Base-by-base conservation (phyloP, 495 filamentous ascomycete genomes). In the Annulohypoxylon maeteangense region DNA sequence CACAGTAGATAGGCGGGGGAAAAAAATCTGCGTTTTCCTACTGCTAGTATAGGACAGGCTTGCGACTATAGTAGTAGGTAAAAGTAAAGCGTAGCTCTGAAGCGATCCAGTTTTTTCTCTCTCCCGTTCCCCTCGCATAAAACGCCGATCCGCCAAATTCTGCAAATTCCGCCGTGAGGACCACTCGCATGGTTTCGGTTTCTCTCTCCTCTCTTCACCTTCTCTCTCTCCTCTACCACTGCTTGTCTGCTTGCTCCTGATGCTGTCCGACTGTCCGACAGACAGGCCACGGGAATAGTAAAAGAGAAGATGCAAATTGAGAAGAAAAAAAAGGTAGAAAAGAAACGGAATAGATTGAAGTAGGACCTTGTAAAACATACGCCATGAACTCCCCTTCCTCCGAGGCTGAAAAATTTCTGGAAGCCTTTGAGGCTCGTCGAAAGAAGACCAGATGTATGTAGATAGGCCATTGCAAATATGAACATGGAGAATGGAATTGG, bases 141-240 rank as follows among this genome's bases (percentile, higher is more conserved):
- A 65, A 72, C 65, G 62, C 70, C 65, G 65, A 69, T 75, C 60
- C 44, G 42, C 44, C 45, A 25, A 63, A 66, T 63, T 25, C 50
- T 27, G 48, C 42, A 14, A 25, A 54, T 32, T 25, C 60, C 16
- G 38, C 45, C 55, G n/a, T 14, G 60, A 10, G 45, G 23, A 64
- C n/a, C 23, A 67, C 64, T 60, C 55, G 27, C 14, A 32, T 31
- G 64, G n/a, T 55, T 5, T 22, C 23, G 31, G 16, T 31, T 29
- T 14, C 45, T 50, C 20, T 50, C 22, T 48, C 47, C n/a, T 4
- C 47, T 51, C 47, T 51, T n/a, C 47, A 14, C 25, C 12, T 40
- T 40, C 34, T 27, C 23, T 38, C 29, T 56, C 29, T 47, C 44
- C 32, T 12, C 32, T 51, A 45, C 31, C n/a, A 32, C n/a, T 48